phyloP scores from a whole-genome alignment of 1,284 basidiomycete species.

The Trichosporon sp. region DNA sequence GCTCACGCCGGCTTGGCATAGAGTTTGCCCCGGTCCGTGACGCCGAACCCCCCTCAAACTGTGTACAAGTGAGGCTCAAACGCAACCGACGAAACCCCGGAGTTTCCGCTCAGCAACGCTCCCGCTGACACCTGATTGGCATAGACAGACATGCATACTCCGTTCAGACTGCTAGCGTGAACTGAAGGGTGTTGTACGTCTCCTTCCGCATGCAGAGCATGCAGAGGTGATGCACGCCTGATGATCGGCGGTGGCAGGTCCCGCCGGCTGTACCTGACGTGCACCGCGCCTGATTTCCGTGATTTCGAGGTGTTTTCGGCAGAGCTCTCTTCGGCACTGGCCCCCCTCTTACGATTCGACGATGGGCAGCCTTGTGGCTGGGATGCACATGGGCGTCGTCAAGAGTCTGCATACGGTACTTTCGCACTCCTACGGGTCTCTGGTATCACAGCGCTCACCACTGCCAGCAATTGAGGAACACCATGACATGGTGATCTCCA shows the following conservation, averaged over 20 bases:
- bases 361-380: too few species aligned
- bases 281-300: background rate
- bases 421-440: too few species aligned
- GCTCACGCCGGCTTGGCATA: too few species aligned
- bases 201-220: background rate
- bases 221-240: background rate
- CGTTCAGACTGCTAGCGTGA: background rate
- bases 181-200: background rate
- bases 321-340: background rate
- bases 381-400: too few species aligned
- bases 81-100: background rate
- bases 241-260: background rate
- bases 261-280: background rate
- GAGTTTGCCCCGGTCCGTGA: background rate
- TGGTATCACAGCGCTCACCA: background rate
- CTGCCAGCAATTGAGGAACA: background rate
- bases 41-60: background rate
- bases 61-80: background rate
- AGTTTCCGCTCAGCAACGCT: background rate
- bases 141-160: background rate
- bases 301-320: background rate
- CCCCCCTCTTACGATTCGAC: background rate
- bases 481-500: background rate
- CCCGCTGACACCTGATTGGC: background rate
- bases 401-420: too few species aligned